Evolutionary conservation across 805 yeast species (phyloP).

Genomic region (Spathaspora arborariae): DNA sequence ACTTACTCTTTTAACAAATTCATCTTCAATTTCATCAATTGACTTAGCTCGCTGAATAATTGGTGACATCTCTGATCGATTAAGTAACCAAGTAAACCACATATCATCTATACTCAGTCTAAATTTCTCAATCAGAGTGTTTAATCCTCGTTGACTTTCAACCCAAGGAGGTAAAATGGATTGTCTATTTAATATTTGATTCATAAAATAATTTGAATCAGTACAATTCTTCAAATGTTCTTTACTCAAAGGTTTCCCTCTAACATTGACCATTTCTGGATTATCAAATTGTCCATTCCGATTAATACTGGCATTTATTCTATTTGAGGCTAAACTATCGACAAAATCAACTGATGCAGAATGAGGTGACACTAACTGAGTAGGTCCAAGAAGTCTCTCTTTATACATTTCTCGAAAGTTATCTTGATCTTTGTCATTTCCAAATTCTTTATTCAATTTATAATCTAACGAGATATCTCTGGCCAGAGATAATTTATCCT

Average conservation of each 20-base stretch:
- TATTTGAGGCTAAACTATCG: slow-evolving; percentile 66
- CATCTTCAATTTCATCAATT: slow-evolving; percentile 4
- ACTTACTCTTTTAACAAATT: slow-evolving; percentile 4
- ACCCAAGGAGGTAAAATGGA: slow-evolving; percentile 90
- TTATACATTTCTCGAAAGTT: slow-evolving; percentile 58
- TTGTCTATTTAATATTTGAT: slow-evolving; percentile 70
- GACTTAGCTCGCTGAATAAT: slow-evolving; percentile 1
- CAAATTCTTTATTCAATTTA: slow-evolving; percentile 35
- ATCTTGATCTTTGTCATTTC: slow-evolving; percentile 30
- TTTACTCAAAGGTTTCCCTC: slow-evolving; percentile 60
- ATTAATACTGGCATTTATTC: slow-evolving; percentile 64
- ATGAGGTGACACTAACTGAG: slow-evolving; percentile 40
- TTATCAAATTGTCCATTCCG: slow-evolving; percentile 66
- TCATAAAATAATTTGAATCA: slow-evolving; percentile 66
- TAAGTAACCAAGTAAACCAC: slow-evolving; percentile 28
- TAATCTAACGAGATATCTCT: slow-evolving; percentile 67
- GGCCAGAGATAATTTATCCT: slow-evolving; percentile 49
- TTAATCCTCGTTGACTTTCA: slow-evolving; percentile 73
- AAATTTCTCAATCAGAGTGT: slow-evolving; percentile 43
- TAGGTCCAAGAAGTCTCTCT: slow-evolving; percentile 60
- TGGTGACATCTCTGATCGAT: slow-evolving; percentile 6
- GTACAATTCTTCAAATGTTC: slow-evolving; percentile 59
- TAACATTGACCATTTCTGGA: slow-evolving; percentile 37
- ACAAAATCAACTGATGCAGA: slow-evolving; percentile 48
- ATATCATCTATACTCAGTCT: slow-evolving; percentile 40